Percentiles rank a stretch among this genome's conserved stretches.
phyloP scores from a whole-genome alignment of 768 basidiomycete species.

The Tephrocybe sp. region DNA sequence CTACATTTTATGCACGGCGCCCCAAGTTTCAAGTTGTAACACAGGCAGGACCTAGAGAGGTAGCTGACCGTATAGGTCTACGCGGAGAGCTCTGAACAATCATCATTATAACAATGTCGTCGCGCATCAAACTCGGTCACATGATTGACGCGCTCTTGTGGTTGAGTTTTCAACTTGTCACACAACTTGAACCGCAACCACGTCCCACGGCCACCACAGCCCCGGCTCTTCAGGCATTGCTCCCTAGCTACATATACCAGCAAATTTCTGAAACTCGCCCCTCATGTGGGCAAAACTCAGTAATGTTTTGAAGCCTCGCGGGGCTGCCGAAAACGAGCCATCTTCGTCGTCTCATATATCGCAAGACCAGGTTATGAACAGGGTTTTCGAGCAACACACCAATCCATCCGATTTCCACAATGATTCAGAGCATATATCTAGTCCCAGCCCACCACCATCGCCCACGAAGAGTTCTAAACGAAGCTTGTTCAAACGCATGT shows the following conservation, averaged over 20 bases:
- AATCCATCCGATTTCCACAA: constrained; percentile 57
- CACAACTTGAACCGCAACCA: constrained; percentile 12
- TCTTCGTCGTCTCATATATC: constrained; percentile 17
- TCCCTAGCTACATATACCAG: neutral
- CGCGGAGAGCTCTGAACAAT: neutral
- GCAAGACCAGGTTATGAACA: constrained; percentile 42
- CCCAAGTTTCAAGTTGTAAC: too few species aligned
- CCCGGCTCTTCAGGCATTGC: constrained; percentile 1
- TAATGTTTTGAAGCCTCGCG: constrained; percentile 47
- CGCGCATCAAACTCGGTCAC: constrained; percentile 18
- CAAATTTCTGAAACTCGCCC: constrained; percentile 1
- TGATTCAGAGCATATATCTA: constrained; percentile 26
- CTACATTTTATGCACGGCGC: too few species aligned
- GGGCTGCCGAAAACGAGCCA: constrained; percentile 26
- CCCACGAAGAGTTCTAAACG: constrained; percentile 46
- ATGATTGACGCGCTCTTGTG: constrained; percentile 19
- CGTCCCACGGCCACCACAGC: constrained; percentile 7
- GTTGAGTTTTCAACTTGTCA: constrained; percentile 16
- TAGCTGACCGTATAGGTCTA: neutral
- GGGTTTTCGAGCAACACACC: constrained; percentile 58
- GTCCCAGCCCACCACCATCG: constrained; percentile 43
- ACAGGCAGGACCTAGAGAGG: too few species aligned
- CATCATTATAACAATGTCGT: too few species aligned
- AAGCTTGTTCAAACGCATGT: constrained; percentile 53
- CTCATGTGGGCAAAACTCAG: constrained; percentile 64